These are phyloP conservation scores for Papiliotrema laurentii DNA, from an alignment of 1,284 basidiomycete genomes.

Conservation along the genomic window DNA sequence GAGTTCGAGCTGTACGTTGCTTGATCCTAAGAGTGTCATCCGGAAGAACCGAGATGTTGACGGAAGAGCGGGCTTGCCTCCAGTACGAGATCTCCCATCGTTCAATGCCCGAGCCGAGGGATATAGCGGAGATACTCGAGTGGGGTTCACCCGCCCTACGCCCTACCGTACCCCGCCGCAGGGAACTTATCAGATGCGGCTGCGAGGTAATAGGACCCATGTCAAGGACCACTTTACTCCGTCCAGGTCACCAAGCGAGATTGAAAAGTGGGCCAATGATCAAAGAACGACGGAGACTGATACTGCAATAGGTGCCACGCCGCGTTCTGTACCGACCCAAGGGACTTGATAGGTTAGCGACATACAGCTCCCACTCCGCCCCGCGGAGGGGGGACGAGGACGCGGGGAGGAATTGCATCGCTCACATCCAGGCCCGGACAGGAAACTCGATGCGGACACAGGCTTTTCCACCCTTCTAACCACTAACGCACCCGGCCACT, in stretches of 20 bases:
- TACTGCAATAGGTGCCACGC: neutral
- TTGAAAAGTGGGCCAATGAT: neutral
- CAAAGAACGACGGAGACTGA: neutral
- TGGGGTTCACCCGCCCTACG: neutral
- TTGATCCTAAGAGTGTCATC: no score
- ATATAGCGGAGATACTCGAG: neutral
- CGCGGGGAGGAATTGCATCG: neutral
- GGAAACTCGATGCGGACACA: neutral
- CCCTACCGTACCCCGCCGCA: neutral
- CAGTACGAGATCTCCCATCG: no score
- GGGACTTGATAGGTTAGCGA: neutral
- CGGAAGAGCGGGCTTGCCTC: no score
- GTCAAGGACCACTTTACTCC: constrained; percentile 3
- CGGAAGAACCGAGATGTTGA: no score
- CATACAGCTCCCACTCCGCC: no score
- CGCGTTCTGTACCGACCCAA: neutral
- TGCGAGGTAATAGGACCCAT: neutral
- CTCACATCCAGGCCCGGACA: neutral
- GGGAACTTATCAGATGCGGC: neutral
- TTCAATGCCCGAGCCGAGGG: no score
- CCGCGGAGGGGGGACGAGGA: neutral
- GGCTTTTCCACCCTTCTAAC: neutral
- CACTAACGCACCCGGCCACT: neutral
- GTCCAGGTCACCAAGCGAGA: neutral
- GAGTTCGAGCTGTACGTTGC: neutral